Base-by-base conservation (phyloP, 2,329 filamentous ascomycete genomes). In the Neocatenulostroma microsporum region DNA sequence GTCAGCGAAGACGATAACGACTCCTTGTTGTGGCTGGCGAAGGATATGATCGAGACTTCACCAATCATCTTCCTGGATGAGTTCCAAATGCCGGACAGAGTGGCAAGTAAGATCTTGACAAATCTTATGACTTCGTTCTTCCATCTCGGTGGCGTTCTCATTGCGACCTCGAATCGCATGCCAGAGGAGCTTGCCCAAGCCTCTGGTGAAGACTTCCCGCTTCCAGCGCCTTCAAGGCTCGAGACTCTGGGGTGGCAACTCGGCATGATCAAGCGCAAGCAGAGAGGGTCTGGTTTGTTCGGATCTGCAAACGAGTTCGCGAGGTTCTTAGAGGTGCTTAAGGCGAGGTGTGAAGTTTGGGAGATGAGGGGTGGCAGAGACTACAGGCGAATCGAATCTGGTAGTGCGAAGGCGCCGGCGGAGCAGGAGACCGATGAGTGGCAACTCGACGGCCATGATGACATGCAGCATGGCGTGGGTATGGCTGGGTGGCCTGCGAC, bases 161-260 rank as follows among this genome's bases (percentile, higher is more conserved):
- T 91, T 24, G 84, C 83, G 1, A 87, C 82, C 0, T 86, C 81
- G 4, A 91, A 91, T 56, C 75, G 84, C 7, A 83, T 89, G 78
- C 84, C 84, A 0, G 84, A 89, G 51, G 84, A 88, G 53, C 60
- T 91, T 33, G 80, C 75, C 30, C 86, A 84, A 46, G 84, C 83
- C 0, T 76, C 77, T 1, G 84, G 84, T 0, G 70, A 80, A 17
- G 75, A 82, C 43, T 86, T 83, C 52, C 63, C 69, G 9, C 67
- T 73, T 5, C 72, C 74, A 0, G 71, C 74, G 0, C 67, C 76
- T 4, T 55, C 54, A 3, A 63, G 68, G 21, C 21, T 74, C 61
- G 50, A 63, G 69, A 23, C 61, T 74, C 3, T 54, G 46, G 46
- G 51, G 6, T 53, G 57, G 40, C 54, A 58, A 65, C 40, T 62